phyloP scores from a whole-genome alignment of 2,329 filamentous ascomycete species.

The Penicillium frequentans region DNA sequence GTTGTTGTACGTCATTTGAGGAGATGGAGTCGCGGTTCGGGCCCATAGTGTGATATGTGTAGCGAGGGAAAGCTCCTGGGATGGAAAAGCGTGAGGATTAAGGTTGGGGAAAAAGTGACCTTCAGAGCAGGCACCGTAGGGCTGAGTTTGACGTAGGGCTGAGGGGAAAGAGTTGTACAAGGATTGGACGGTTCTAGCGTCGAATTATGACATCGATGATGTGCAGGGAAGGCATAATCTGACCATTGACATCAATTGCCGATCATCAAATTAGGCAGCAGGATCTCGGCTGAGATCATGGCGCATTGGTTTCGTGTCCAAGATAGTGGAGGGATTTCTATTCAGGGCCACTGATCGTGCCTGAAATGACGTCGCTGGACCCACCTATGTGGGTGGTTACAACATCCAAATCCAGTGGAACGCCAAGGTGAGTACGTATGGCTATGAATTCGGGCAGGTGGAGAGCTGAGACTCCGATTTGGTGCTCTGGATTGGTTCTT shows the following conservation, averaged over 20 bases:
- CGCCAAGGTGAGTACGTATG: too few relatives aligned
- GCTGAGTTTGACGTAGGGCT: slow-evolving; percentile 24
- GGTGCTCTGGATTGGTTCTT: too few relatives aligned
- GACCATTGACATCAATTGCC: not conserved
- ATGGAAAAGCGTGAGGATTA: not conserved
- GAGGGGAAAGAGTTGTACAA: slow-evolving; percentile 1
- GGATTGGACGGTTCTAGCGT: not conserved
- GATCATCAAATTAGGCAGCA: slow-evolving; percentile 5
- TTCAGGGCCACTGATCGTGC: slow-evolving; percentile 6
- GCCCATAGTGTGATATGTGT: slow-evolving; percentile 5
- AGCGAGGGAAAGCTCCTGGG: not conserved
- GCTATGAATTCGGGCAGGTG: too few relatives aligned
- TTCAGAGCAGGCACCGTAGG: slow-evolving; percentile 5
- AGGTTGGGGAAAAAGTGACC: not conserved
- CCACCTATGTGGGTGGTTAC: slow-evolving; percentile 2
- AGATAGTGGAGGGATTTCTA: slow-evolving; percentile 2
- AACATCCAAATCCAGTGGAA: not conserved
- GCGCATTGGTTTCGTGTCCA: slow-evolving; percentile 2
- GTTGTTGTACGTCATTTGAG: slow-evolving; percentile 1
- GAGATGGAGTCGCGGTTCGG: not conserved
- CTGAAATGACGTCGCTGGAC: slow-evolving; percentile 20
- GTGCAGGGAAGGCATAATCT: not conserved
- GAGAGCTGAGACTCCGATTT: too few relatives aligned
- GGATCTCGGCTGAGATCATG: slow-evolving; percentile 11
- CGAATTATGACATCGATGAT: slow-evolving; percentile 13